A percentile compares a stretch with the other conserved stretches of the same genome.
Conservation (phyloP, 495 filamentous ascomycete species). For the Aspergillus bertholletiae region DNA sequence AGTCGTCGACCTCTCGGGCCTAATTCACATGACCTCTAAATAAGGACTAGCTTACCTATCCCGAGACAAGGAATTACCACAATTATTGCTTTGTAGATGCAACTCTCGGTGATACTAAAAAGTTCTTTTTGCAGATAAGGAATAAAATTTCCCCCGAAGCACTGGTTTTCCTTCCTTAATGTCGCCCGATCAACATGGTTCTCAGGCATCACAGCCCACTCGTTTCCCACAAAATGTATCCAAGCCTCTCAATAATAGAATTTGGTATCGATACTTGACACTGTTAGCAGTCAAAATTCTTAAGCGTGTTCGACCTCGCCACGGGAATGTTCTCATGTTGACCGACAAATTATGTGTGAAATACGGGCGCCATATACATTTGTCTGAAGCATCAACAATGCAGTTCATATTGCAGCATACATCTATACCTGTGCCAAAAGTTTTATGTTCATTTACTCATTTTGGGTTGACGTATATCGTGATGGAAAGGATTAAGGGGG, state of each 20-base stretch:
- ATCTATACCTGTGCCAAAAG: constrained; percentile 48
- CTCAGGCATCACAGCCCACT: too few relatives aligned
- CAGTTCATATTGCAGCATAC: constrained; percentile 44
- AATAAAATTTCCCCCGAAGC: too few relatives aligned
- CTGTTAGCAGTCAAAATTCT: constrained; percentile 25
- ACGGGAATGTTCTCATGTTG: constrained; percentile 30
- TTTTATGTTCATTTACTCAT: constrained; percentile 45
- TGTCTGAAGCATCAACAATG: constrained; percentile 49
- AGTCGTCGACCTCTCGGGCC: too few relatives aligned
- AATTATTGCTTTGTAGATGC: too few relatives aligned
- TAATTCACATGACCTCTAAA: too few relatives aligned
- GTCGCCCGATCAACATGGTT: too few relatives aligned
- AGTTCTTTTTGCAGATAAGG: too few relatives aligned
- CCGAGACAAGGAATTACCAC: too few relatives aligned
- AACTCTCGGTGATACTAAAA: too few relatives aligned
- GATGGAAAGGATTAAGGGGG: constrained; percentile 49
- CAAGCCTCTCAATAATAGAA: constrained; percentile 17
- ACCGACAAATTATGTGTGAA: constrained; percentile 39
- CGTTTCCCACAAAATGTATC: background rate
- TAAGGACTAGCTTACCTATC: too few relatives aligned
- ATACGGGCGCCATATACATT: constrained; percentile 27
- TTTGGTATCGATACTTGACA: constrained; percentile 19
- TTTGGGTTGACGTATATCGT: constrained; percentile 43
- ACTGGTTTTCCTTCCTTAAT: too few relatives aligned
- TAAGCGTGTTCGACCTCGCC: constrained; percentile 19